A percentile compares a stretch with the other conserved stretches of the same genome.
phyloP scores from a whole-genome alignment of 1,284 basidiomycete genomes.

The Apiotrichum domesticum region DNA sequence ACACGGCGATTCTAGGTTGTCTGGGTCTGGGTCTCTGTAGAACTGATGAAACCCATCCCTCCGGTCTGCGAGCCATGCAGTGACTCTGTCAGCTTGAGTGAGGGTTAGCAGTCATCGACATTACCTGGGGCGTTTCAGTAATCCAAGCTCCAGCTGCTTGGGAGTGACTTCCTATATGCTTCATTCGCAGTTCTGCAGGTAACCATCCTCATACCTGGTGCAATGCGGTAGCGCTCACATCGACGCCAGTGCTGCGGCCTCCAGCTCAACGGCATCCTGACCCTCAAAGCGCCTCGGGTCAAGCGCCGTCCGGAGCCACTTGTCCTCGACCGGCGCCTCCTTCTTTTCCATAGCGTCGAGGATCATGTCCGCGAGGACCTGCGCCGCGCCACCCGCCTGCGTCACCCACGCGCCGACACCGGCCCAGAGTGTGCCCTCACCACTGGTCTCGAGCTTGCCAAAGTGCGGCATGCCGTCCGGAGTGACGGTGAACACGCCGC shows the following conservation, averaged over 20 bases:
- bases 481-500: constrained; percentile 10
- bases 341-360: constrained; percentile 5
- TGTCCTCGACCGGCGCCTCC: not conserved
- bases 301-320: constrained; percentile 14
- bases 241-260: constrained; percentile 3
- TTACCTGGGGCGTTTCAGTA: too few relatives aligned
- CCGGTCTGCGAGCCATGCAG: too few relatives aligned
- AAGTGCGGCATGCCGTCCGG: constrained; percentile 27
- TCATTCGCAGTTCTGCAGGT: too few relatives aligned
- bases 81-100: too few relatives aligned
- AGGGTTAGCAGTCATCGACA: too few relatives aligned
- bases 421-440: constrained; percentile 10
- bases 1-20: too few relatives aligned
- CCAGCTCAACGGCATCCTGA: not conserved
- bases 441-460: constrained; percentile 12
- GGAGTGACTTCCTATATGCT: too few relatives aligned
- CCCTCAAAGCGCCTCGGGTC: constrained; percentile 32
- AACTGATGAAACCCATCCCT: too few relatives aligned
- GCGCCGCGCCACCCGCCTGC: constrained; percentile 21
- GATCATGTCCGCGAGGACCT: constrained; percentile 20
- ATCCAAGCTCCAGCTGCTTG: too few relatives aligned
- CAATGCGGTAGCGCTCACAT: too few relatives aligned
- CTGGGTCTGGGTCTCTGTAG: too few relatives aligned
- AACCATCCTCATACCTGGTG: too few relatives aligned
- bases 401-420: constrained; percentile 30